Conservation (phyloP, 176 grass and related monocot species). For the Leersia perrieri region DNA sequence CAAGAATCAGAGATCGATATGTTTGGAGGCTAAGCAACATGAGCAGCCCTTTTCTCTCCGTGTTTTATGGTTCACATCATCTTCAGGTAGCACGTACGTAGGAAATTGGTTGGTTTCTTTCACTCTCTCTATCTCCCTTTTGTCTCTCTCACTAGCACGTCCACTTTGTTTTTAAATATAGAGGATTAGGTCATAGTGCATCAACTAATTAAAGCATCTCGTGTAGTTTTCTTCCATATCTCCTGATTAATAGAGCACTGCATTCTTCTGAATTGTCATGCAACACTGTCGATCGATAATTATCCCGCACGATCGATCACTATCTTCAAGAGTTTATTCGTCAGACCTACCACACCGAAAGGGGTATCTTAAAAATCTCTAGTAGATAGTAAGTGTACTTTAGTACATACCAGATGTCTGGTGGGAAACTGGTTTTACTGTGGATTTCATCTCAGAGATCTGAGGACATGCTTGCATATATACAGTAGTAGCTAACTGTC, state of each 20-base stretch:
- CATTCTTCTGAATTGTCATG: background rate
- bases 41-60: background rate
- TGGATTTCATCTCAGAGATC: background rate
- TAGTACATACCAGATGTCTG: constrained; percentile 6
- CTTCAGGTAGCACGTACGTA: constrained; percentile 42
- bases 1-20: constrained; percentile 40
- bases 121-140: background rate
- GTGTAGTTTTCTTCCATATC: background rate
- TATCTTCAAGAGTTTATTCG: background rate
- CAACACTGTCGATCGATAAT: background rate
- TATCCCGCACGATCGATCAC: background rate
- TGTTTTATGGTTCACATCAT: constrained; percentile 34
- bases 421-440: background rate
- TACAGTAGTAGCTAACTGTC: background rate
- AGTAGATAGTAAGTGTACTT: background rate
- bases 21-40: constrained; percentile 56
- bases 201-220: background rate
- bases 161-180: constrained; percentile 8
- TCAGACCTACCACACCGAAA: constrained; percentile 15
- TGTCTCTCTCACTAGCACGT: background rate
- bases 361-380: background rate
- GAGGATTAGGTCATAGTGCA: constrained; percentile 19
- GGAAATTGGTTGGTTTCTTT: constrained; percentile 37
- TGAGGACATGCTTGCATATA: background rate
- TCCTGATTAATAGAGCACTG: background rate